These are phyloP conservation scores for Mycena belliarum DNA, from an alignment of 768 basidiomycete species.

Conservation along the genomic window DNA sequence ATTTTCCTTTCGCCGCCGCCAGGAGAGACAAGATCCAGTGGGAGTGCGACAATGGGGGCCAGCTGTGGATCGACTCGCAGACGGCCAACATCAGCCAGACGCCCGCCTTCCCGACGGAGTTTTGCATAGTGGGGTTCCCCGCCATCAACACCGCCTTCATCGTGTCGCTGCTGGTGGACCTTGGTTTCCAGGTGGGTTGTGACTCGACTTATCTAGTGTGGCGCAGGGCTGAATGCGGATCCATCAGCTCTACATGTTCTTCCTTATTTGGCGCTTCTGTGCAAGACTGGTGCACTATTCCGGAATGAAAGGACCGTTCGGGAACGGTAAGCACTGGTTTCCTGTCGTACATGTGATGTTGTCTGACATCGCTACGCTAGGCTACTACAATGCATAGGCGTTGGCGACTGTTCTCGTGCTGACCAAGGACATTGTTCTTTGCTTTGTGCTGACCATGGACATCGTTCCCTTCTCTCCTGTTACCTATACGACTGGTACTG, in stretches of 20 bases:
- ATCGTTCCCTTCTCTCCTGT: slow-evolving; percentile 29
- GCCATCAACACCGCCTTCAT: slow-evolving; percentile 68
- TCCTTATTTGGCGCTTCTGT: slow-evolving; percentile 73
- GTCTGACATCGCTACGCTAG: slow-evolving; percentile 28
- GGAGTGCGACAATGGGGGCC: slow-evolving; percentile 74
- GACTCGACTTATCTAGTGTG: slow-evolving; percentile 12
- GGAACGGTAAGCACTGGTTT: slow-evolving; percentile 53
- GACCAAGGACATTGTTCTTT: slow-evolving; percentile 27
- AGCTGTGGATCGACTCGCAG: slow-evolving; percentile 53
- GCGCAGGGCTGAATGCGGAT: slow-evolving; percentile 18
- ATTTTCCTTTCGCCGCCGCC: slow-evolving; percentile 3
- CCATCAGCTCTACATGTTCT: slow-evolving; percentile 72
- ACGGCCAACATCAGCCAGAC: slow-evolving; percentile 42
- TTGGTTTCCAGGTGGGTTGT: slow-evolving; percentile 62
- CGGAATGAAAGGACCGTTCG: slow-evolving; percentile 61
- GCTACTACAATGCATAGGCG: slow-evolving; percentile 56
- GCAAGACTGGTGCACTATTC: slow-evolving; percentile 69
- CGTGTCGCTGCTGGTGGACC: slow-evolving; percentile 59
- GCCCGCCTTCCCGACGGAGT: slow-evolving; percentile 50
- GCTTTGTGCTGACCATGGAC: slow-evolving; percentile 21
- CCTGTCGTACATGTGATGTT: slow-evolving; percentile 18
- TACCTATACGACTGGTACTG: slow-evolving; percentile 17
- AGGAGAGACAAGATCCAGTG: slow-evolving; percentile 70
- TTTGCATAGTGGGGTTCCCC: slow-evolving; percentile 62
- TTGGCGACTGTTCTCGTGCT: slow-evolving; percentile 18